Base-by-base conservation (phyloP, 805 yeast species). In the Kodamaea kakaduensis region DNA sequence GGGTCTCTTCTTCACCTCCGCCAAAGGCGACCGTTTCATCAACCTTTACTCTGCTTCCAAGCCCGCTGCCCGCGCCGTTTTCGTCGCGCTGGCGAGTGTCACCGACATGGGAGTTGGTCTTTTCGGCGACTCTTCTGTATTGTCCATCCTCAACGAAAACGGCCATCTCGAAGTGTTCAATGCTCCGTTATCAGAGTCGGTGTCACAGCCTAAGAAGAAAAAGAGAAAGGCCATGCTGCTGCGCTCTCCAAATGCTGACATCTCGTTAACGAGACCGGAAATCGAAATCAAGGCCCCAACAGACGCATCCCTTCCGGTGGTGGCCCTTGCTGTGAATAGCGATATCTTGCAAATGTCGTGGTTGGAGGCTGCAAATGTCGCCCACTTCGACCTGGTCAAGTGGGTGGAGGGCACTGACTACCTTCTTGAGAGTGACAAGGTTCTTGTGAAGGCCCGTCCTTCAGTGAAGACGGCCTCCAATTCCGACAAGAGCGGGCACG, bases 21-120 rank as follows among this genome's bases (percentile, higher is more conserved):
- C 96, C 1, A 65, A 66, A 22, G 81, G 80, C 41, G 97, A 89
- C 56, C 73, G 97, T 46, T 87, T 85, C 55, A 70, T 88, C 45
- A 86, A 86, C 54, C 64, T 84, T 23, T 80, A 82, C 51, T 72
- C 81, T 8, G 37, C 77, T 2, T 59, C 66, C 20, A 58, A 63
- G 31, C 51, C 59, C 18, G 51, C 75, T 3, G 66, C 80, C 2
- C 59, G 61, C 16, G 58, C 69, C 6, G 84, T 88, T 3, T 72
- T 86, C 38, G 88, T 84, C 10, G 69, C 89, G 3, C 83, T 81
- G 43, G 67, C 86, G 10, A 74, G 83, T 32, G 77, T 85, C 9
- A 38, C 54, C 1, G 58, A 62, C 6, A 52, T 83, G 6, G 54
- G 73, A 0, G 58, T 67, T 38, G 67, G 62, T 4, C 54, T 48